A percentile compares a stretch with the other conserved stretches of the same genome.
Evolutionary conservation across 2,329 filamentous ascomycete species (phyloP).

Genomic region (Bertia moriformis): DNA sequence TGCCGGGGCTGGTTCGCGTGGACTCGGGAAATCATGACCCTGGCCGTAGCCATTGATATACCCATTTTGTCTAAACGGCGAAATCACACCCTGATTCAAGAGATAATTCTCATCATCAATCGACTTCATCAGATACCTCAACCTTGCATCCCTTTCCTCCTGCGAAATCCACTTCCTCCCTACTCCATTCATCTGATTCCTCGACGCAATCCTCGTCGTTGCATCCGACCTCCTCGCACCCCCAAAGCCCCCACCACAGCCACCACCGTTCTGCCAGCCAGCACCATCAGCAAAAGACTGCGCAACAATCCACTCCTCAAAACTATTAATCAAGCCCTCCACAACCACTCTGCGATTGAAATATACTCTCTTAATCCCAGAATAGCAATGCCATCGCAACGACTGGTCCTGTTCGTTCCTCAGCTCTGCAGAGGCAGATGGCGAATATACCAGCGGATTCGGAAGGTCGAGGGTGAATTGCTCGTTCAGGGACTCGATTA

Average conservation of each 20-base stretch:
- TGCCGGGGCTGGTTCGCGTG: background rate
- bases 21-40: too few relatives aligned
- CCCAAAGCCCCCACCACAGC: too few relatives aligned
- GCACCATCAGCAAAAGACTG: background rate
- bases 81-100: background rate
- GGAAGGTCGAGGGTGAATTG: background rate
- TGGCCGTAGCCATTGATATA: too few relatives aligned
- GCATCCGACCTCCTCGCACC: background rate
- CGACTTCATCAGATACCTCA: background rate
- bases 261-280: too few relatives aligned
- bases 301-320: background rate
- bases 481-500: background rate
- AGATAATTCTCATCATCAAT: conserved; percentile 1
- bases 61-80: too few relatives aligned
- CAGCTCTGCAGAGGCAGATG: background rate
- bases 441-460: background rate
- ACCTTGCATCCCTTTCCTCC: background rate
- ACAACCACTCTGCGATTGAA: background rate
- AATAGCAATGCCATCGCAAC: background rate
- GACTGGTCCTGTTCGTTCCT: background rate
- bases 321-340: background rate
- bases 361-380: background rate
- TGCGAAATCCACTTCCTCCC: too few relatives aligned
- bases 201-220: too few relatives aligned
- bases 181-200: too few relatives aligned